Evolutionary conservation across 345 rosid genomes (phyloP).

Genomic region (Salix viminalis): DNA sequence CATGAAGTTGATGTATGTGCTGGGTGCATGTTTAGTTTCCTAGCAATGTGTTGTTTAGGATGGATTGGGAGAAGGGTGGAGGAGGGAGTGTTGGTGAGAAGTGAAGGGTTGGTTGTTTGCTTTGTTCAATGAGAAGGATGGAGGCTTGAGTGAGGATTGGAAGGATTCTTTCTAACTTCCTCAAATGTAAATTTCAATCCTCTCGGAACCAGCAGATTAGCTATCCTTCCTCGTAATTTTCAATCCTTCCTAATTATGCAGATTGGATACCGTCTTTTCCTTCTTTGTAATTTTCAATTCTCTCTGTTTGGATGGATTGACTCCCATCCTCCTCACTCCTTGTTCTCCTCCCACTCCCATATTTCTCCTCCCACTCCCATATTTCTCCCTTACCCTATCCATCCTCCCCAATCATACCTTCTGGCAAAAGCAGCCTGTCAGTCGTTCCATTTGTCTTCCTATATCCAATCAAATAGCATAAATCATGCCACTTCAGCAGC

Average conservation of each 20-base stretch:
- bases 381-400: background rate
- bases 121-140: background rate
- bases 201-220: no score
- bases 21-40: background rate
- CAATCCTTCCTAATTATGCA: no score
- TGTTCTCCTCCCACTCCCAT: background rate
- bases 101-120: background rate
- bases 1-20: background rate
- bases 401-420: background rate
- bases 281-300: no score
- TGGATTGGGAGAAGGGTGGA: background rate
- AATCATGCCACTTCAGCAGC: background rate
- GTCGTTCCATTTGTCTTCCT: background rate
- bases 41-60: background rate
- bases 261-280: no score
- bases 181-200: background rate
- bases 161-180: background rate
- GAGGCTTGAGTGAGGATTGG: background rate
- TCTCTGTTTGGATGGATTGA: no score
- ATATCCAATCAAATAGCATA: background rate
- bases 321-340: background rate
- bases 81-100: background rate
- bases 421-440: background rate
- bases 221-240: background rate
- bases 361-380: no score